phyloP scores from a whole-genome alignment of 192 early-diverging fungal genomes.

The Phlyctochytrium planicorne region DNA sequence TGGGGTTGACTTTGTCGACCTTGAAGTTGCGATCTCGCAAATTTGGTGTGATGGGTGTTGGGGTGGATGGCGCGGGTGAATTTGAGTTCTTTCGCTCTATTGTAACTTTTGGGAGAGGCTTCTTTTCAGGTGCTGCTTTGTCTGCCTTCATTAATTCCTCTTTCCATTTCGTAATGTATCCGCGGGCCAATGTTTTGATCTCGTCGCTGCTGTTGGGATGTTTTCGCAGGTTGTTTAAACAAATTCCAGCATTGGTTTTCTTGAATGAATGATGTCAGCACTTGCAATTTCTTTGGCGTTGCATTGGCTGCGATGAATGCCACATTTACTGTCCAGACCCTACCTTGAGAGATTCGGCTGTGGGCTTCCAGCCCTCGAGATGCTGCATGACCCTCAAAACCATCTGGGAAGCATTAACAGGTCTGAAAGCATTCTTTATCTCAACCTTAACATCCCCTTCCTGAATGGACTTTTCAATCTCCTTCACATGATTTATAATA shows the following conservation, averaged over 20 bases:
- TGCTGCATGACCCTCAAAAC: background rate
- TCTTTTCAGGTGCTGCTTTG: background rate
- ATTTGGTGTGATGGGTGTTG: conserved; percentile 1
- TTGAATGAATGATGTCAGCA: too few relatives aligned
- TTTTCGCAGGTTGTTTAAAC: conserved; percentile 2
- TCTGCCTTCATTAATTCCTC: background rate
- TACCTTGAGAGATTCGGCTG: conserved; percentile 11
- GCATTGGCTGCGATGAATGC: conserved; percentile 16
- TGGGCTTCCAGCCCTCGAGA: conserved; percentile 18
- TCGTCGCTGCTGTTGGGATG: background rate
- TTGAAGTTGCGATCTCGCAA: conserved; percentile 14
- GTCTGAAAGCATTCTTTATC: background rate
- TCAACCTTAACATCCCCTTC: background rate
- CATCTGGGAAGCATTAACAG: background rate
- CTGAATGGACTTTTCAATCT: background rate
- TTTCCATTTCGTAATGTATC: background rate
- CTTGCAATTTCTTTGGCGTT: background rate
- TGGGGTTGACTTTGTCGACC: background rate
- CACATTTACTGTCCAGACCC: background rate
- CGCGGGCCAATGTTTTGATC: background rate
- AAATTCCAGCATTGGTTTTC: background rate
- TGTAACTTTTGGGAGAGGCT: conserved; percentile 1
- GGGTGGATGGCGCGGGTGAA: conserved; percentile 1
- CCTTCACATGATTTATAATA: too few relatives aligned
- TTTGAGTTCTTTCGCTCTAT: conserved; percentile 1